phyloP scores from a whole-genome alignment of 345 rosid species.

The Melastoma malabathricum region DNA sequence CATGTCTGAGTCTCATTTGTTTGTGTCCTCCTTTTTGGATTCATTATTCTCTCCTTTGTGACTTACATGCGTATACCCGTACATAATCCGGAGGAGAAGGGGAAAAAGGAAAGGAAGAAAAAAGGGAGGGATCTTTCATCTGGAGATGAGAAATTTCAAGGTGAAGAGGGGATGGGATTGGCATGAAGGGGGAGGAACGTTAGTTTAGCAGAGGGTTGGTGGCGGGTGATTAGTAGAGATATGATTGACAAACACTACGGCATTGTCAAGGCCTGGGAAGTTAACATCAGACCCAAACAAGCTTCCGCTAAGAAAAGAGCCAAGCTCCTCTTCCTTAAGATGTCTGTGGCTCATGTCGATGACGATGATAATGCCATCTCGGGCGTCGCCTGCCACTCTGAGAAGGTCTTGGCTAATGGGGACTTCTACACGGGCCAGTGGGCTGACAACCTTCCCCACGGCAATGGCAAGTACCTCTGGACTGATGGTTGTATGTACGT shows the following conservation, averaged over 20 bases:
- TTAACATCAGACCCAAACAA: slow-evolving; percentile 23
- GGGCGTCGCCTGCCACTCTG: slow-evolving; percentile 34
- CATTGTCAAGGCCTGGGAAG: slow-evolving; percentile 35
- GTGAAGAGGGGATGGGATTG: neutral
- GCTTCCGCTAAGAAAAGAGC: slow-evolving; percentile 27
- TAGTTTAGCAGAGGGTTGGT: neutral
- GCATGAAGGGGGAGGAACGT: neutral
- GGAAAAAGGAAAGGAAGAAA: too few species aligned
- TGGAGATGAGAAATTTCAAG: slow-evolving; percentile 1
- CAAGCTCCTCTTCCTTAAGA: slow-evolving; percentile 24
- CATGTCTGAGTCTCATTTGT: too few species aligned
- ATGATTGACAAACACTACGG: slow-evolving; percentile 13
- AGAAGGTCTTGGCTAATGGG: slow-evolving; percentile 44
- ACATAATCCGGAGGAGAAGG: too few species aligned
- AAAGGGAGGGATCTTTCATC: too few species aligned
- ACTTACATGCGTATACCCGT: too few species aligned
- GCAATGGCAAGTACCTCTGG: slow-evolving; percentile 81
- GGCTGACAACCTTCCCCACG: slow-evolving; percentile 58
- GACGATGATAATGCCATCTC: slow-evolving; percentile 44
- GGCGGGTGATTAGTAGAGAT: slow-evolving; percentile 3
- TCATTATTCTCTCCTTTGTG: too few species aligned
- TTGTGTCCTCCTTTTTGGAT: too few species aligned
- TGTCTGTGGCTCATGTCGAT: slow-evolving; percentile 86
- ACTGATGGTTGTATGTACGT: slow-evolving; percentile 89
- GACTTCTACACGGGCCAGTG: slow-evolving; percentile 87